These are phyloP conservation scores for Penicillium palitans DNA, from an alignment of 2,329 filamentous ascomycete genomes.

Conservation along the genomic window DNA sequence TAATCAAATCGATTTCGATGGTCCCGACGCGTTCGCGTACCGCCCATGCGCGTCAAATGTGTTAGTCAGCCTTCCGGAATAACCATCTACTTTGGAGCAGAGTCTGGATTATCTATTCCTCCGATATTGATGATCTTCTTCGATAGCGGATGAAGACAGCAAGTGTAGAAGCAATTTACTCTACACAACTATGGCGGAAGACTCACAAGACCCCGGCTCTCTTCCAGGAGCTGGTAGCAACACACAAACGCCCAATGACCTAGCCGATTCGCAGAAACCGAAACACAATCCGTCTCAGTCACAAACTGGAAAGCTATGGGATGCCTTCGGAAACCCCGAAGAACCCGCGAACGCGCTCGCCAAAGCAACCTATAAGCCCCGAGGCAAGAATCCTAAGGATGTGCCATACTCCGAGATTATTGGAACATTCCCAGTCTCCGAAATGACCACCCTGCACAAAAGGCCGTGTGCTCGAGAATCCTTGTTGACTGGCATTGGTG, in stretches of 20 bases:
- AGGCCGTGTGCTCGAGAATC: slow-evolving; percentile 82
- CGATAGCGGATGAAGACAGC: not conserved
- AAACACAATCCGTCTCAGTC: slow-evolving; percentile 47
- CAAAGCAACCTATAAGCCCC: slow-evolving; percentile 59
- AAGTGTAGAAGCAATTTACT: slow-evolving; percentile 7
- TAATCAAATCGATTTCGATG: slow-evolving; percentile 21
- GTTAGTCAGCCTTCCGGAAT: slow-evolving; percentile 28
- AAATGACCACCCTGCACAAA: slow-evolving; percentile 65
- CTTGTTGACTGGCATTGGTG: slow-evolving; percentile 77
- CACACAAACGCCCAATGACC: slow-evolving; percentile 18
- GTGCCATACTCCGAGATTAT: slow-evolving; percentile 43
- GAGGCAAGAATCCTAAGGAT: slow-evolving; percentile 55
- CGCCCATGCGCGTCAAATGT: slow-evolving; percentile 29
- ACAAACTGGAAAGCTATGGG: slow-evolving; percentile 51
- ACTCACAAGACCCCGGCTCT: slow-evolving; percentile 34
- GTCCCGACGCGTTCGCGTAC: slow-evolving; percentile 38
- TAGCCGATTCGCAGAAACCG: slow-evolving; percentile 33
- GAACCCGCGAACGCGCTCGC: slow-evolving; percentile 57
- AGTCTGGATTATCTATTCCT: slow-evolving; percentile 12
- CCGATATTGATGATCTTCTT: slow-evolving; percentile 14
- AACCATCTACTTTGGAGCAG: slow-evolving; percentile 16
- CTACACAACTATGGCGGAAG: slow-evolving; percentile 40
- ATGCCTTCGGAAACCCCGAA: slow-evolving; percentile 48
- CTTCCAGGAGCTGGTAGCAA: slow-evolving; percentile 19
- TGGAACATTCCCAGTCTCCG: slow-evolving; percentile 52